Evolutionary conservation across 176 grass and related monocot species (phyloP).

Genomic region (Lolium perenne): DNA sequence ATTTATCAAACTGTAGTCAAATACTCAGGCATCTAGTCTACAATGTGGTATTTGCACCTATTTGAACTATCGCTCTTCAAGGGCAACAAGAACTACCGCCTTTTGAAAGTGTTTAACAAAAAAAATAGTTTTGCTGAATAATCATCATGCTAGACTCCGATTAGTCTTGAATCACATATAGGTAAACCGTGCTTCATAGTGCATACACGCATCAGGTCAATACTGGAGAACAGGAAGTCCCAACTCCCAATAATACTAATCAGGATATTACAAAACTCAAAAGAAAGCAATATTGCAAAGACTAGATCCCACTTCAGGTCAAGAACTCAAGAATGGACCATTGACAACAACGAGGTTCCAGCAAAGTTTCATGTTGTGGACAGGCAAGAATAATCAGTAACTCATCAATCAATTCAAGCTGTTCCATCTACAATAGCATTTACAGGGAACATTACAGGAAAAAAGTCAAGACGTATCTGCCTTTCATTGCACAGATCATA

Average conservation of each 20-base stretch:
- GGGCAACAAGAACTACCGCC: background rate
- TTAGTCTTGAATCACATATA: slow-evolving; percentile 1
- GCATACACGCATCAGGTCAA: background rate
- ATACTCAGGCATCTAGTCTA: background rate
- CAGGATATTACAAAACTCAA: background rate
- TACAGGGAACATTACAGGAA: background rate
- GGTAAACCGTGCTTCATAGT: background rate
- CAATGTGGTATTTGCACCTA: background rate
- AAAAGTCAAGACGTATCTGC: background rate
- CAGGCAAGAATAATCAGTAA: background rate
- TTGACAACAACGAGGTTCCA: background rate
- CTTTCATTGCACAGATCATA: background rate
- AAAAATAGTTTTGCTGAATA: no score
- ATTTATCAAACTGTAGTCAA: background rate
- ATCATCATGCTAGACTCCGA: no score
- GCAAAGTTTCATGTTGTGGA: background rate
- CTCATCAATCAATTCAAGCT: slow-evolving; percentile 9
- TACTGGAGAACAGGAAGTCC: background rate
- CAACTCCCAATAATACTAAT: slow-evolving; percentile 2
- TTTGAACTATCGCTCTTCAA: background rate
- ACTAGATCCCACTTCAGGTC: background rate
- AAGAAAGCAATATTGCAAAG: background rate
- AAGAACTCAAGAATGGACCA: background rate
- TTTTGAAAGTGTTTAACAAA: no score
- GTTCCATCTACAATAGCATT: slow-evolving; percentile 12